Evolutionary conservation across 169 alveolate genomes (phyloP).

Genomic region (Plasmodium fragile): DNA sequence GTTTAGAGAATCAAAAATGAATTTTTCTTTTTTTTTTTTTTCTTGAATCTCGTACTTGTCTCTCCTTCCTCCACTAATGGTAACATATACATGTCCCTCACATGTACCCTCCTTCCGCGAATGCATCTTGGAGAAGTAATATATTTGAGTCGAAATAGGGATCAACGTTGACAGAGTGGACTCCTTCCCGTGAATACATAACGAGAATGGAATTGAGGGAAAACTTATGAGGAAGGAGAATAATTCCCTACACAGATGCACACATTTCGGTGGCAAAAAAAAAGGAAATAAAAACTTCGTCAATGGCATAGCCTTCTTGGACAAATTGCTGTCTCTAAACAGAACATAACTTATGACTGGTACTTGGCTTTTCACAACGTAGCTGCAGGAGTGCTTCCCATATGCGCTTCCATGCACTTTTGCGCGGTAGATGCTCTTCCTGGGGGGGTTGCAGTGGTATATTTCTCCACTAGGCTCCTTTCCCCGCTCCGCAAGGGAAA

Average conservation of each 20-base stretch:
- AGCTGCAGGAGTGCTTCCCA: background rate
- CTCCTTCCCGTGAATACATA: conserved; percentile 70
- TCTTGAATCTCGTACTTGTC: background rate
- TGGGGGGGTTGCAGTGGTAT: background rate
- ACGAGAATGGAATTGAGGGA: conserved; percentile 69
- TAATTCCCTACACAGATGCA: conserved; percentile 42
- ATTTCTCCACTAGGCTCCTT: background rate
- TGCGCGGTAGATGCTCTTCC: background rate
- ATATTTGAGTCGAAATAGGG: conserved; percentile 50
- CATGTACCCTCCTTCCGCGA: conserved; percentile 4
- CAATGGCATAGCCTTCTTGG: conserved; percentile 54
- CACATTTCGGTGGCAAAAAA: conserved; percentile 64
- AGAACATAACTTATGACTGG: conserved; percentile 64
- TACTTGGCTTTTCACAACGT: conserved; percentile 29
- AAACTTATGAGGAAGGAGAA: conserved; percentile 33
- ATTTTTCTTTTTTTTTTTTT: conserved; percentile 49
- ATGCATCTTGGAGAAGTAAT: conserved; percentile 60
- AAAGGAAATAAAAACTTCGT: conserved; percentile 43
- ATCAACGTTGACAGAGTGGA: conserved; percentile 35
- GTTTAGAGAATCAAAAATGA: conserved; percentile 41
- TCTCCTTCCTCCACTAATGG: conserved; percentile 11
- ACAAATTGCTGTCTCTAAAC: conserved; percentile 52
- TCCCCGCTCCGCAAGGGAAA: background rate
- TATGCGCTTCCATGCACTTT: background rate
- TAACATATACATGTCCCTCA: background rate